Percentiles rank a stretch among this genome's conserved stretches.
Conservation (phyloP, 78 protist species). For the Cavenderia fasciculata region DNA sequence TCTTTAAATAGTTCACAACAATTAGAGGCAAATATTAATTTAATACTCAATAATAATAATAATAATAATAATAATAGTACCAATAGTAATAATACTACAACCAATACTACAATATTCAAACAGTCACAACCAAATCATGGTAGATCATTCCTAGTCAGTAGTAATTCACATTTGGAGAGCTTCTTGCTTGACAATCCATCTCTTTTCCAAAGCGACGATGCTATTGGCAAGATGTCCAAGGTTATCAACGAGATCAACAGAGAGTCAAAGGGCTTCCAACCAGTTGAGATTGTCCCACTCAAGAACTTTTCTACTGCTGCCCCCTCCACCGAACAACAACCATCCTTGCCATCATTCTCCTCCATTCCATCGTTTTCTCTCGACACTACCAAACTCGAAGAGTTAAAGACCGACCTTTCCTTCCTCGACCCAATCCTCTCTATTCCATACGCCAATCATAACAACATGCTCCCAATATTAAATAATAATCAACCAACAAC, state of each 20-base stretch:
- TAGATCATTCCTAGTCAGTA: too few relatives aligned
- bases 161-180: background rate
- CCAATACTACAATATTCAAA: slow-evolving; percentile 15
- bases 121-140: too few relatives aligned
- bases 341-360: background rate
- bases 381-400: slow-evolving; percentile 43
- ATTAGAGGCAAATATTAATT: too few relatives aligned
- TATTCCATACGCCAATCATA: slow-evolving; percentile 10
- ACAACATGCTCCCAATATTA: background rate
- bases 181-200: slow-evolving; percentile 11
- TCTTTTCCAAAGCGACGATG: background rate
- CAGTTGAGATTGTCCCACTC: slow-evolving; percentile 52
- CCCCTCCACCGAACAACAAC: background rate
- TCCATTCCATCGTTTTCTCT: background rate
- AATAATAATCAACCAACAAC: background rate
- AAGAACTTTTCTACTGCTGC: background rate
- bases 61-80: slow-evolving; percentile 1
- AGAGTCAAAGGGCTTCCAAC: slow-evolving; percentile 48
- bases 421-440: slow-evolving; percentile 32
- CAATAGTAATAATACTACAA: background rate
- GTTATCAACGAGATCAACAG: slow-evolving; percentile 32
- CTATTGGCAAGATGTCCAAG: background rate
- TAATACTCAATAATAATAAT: too few relatives aligned
- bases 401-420: background rate
- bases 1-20: background rate